These are phyloP conservation scores for Guillardia theta DNA, from an alignment of 78 protist species.

Conservation along the genomic window DNA sequence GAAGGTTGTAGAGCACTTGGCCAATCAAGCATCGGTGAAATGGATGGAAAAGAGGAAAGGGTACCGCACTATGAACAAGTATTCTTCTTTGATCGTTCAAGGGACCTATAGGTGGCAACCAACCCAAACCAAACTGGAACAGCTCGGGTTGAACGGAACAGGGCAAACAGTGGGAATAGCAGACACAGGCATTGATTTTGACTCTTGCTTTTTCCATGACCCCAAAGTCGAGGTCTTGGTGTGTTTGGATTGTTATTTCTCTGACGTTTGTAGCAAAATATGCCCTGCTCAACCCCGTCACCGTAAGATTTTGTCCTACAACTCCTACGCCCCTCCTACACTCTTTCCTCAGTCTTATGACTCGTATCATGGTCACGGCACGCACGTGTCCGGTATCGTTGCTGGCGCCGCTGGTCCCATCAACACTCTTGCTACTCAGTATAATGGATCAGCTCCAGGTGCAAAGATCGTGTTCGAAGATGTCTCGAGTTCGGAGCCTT, in stretches of 20 bases:
- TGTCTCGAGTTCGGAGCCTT: neutral
- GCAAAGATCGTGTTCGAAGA: conserved; percentile 37
- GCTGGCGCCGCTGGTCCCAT: neutral
- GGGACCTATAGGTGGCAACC: no score
- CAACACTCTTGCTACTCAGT: neutral
- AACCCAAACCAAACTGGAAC: no score
- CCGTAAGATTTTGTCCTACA: neutral
- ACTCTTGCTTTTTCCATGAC: conserved; percentile 12
- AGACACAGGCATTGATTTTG: conserved; percentile 23
- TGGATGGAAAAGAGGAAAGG: no score
- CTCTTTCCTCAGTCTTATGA: neutral
- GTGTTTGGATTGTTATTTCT: neutral
- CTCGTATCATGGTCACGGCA: conserved; percentile 48
- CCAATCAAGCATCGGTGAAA: neutral
- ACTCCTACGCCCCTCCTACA: neutral
- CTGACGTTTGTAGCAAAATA: neutral
- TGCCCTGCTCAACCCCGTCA: neutral
- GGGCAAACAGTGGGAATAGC: neutral
- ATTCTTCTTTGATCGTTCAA: no score
- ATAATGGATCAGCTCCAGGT: conserved; percentile 35
- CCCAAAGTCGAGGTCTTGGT: neutral
- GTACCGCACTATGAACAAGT: no score
- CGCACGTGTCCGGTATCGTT: conserved; percentile 40
- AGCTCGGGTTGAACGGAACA: neutral
- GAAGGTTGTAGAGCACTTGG: no score